Evolutionary conservation across 2,329 filamentous ascomycete species (phyloP).

Genomic region (Aspergillus luchuensis): DNA sequence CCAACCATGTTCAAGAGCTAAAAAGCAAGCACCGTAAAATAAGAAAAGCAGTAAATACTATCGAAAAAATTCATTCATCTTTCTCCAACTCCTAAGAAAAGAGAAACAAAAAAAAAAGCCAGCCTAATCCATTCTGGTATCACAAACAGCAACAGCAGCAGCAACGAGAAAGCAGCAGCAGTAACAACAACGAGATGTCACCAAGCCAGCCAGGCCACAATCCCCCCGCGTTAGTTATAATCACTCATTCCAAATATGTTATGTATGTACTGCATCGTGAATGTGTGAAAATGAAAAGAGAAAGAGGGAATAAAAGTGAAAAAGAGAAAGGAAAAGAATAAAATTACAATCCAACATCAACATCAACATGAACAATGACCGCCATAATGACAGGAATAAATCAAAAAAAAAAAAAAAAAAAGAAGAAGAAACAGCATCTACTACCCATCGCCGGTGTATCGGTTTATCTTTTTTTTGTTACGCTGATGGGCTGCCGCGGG

Average conservation of each 20-base stretch:
- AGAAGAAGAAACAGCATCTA: too few species aligned
- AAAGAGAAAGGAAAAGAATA: not conserved
- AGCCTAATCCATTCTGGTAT: slow-evolving; percentile 6
- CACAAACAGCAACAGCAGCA: not conserved
- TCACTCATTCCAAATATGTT: not conserved
- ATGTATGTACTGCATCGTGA: slow-evolving; percentile 2
- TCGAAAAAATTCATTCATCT: not conserved
- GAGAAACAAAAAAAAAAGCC: not conserved
- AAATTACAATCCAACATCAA: slow-evolving; percentile 3
- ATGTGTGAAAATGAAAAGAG: too few species aligned
- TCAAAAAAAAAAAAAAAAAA: too few species aligned
- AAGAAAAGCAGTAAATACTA: not conserved
- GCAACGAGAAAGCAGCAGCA: not conserved
- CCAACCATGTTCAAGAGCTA: not conserved
- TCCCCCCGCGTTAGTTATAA: too few species aligned
- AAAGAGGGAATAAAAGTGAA: too few species aligned
- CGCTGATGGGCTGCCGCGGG: slow-evolving; percentile 41
- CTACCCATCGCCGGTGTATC: too few species aligned
- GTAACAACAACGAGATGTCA: not conserved
- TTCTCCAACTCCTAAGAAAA: not conserved
- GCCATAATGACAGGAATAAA: too few species aligned
- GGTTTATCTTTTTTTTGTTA: slow-evolving; percentile 15
- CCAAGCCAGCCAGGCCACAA: not conserved
- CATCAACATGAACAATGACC: not conserved
- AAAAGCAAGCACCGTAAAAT: not conserved